A percentile compares a stretch with the other conserved stretches of the same genome.
Evolutionary conservation across 2,329 filamentous ascomycete species (phyloP).

Genomic region (Stemphylium beticola): DNA sequence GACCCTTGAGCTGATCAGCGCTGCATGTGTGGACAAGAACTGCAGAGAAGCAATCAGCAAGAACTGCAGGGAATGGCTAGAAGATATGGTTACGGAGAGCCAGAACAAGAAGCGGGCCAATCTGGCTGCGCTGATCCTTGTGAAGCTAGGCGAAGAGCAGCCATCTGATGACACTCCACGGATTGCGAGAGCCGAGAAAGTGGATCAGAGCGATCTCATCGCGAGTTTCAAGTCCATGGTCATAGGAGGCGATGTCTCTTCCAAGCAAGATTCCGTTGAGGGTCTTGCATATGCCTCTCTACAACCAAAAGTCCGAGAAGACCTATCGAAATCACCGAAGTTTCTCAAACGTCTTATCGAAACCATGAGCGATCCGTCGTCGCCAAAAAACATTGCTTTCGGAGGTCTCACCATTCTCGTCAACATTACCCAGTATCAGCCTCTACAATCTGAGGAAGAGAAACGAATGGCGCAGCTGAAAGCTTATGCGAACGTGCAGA

Average conservation of each 20-base stretch:
- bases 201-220: slow-evolving; percentile 57
- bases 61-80: slow-evolving; percentile 85
- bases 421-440: slow-evolving; percentile 83
- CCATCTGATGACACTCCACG: slow-evolving; percentile 35
- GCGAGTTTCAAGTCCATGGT: slow-evolving; percentile 69
- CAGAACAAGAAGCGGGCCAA: slow-evolving; percentile 63
- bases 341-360: slow-evolving; percentile 75
- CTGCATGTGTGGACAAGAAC: slow-evolving; percentile 81
- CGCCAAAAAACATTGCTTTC: slow-evolving; percentile 71
- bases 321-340: slow-evolving; percentile 69
- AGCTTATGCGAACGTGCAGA: slow-evolving; percentile 87
- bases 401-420: slow-evolving; percentile 84
- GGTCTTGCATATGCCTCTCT: slow-evolving; percentile 91
- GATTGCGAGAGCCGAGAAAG: slow-evolving; percentile 40
- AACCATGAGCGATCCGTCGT: slow-evolving; percentile 54
- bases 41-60: slow-evolving; percentile 86
- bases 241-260: slow-evolving; percentile 62
- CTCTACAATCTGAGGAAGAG: slow-evolving; percentile 82
- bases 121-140: slow-evolving; percentile 61
- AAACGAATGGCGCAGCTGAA: slow-evolving; percentile 91
- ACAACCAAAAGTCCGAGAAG: slow-evolving; percentile 83
- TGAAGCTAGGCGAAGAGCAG: slow-evolving; percentile 57
- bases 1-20: slow-evolving; percentile 86
- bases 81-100: slow-evolving; percentile 78
- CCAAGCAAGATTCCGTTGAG: slow-evolving; percentile 77